A percentile compares a stretch with the other conserved stretches of the same genome.
Conservation (phyloP, 1,139 yeast genomes). For the Wickerhamomyces sp. region DNA sequence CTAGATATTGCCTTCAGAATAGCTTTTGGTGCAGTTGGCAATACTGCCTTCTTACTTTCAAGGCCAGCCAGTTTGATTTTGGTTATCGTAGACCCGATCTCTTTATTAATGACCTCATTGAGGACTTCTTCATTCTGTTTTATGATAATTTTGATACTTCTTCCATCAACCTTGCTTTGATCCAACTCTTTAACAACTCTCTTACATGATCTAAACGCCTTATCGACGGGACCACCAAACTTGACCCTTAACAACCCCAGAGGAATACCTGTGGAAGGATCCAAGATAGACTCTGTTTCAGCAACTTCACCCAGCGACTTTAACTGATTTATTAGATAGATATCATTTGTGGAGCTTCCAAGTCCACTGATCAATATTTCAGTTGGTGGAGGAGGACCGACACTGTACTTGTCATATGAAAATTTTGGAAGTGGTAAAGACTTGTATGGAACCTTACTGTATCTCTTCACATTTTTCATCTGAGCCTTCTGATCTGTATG, state of each 20-base stretch:
- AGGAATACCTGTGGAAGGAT: conserved; percentile 77
- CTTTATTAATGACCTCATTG: conserved; percentile 21
- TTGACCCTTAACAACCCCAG: conserved; percentile 66
- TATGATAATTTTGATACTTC: conserved; percentile 26
- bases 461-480: conserved; percentile 18
- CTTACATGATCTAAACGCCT: conserved; percentile 47
- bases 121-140: conserved; percentile 26
- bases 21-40: conserved; percentile 20
- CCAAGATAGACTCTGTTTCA: conserved; percentile 56
- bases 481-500: conserved; percentile 8
- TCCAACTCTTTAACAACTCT: conserved; percentile 33
- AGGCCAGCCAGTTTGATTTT: conserved; percentile 12
- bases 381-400: conserved; percentile 71
- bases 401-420: conserved; percentile 60
- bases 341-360: conserved; percentile 41
- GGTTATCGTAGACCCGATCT: conserved; percentile 17
- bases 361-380: conserved; percentile 70
- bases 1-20: conserved; percentile 13
- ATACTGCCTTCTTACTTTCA: conserved; percentile 9
- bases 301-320: conserved; percentile 56
- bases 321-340: conserved; percentile 48
- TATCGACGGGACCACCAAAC: conserved; percentile 55
- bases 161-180: conserved; percentile 31
- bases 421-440: conserved; percentile 50
- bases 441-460: conserved; percentile 27